A percentile compares a stretch with the other conserved stretches of the same genome.
Conservation (phyloP, 1,139 yeast species). For the Taphrina communis region DNA sequence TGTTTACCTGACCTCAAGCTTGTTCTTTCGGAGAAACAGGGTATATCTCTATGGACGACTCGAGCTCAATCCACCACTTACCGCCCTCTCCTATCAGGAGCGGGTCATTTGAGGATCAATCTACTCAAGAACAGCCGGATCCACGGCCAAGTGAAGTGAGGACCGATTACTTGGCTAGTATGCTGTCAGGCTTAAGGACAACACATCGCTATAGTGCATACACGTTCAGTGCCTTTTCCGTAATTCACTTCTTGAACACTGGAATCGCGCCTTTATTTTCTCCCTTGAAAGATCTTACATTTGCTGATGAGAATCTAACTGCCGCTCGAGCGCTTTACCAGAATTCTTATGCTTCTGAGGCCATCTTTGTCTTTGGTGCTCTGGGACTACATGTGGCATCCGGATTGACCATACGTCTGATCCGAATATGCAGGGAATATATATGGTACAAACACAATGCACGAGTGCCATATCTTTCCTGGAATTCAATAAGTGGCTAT, state of each 20-base stretch:
- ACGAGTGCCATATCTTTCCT: conserved; percentile 18
- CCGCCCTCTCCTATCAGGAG: conserved; percentile 9
- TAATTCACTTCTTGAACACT: conserved; percentile 35
- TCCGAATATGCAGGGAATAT: conserved; percentile 28
- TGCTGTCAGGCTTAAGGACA: conserved; percentile 23
- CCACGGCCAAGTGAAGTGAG: background rate
- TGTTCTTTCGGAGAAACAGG: no score
- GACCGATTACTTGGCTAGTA: conserved; percentile 7
- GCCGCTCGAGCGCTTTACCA: conserved; percentile 39
- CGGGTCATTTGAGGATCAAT: background rate
- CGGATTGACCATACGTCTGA: conserved; percentile 13
- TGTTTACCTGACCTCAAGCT: no score
- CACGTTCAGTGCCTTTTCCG: conserved; percentile 29
- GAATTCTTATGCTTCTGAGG: conserved; percentile 29
- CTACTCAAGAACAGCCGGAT: background rate
- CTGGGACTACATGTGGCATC: conserved; percentile 22
- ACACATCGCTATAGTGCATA: conserved; percentile 37
- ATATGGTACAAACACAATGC: conserved; percentile 31
- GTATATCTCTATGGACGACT: conserved; percentile 1
- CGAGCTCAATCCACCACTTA: conserved; percentile 5
- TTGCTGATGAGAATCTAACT: conserved; percentile 34
- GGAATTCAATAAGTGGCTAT: conserved; percentile 35
- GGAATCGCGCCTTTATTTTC: conserved; percentile 38
- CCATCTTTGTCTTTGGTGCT: conserved; percentile 31
- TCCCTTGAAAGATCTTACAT: conserved; percentile 13